Conservation (phyloP, 148 eudicot species). For the Nyssa sinensis region DNA sequence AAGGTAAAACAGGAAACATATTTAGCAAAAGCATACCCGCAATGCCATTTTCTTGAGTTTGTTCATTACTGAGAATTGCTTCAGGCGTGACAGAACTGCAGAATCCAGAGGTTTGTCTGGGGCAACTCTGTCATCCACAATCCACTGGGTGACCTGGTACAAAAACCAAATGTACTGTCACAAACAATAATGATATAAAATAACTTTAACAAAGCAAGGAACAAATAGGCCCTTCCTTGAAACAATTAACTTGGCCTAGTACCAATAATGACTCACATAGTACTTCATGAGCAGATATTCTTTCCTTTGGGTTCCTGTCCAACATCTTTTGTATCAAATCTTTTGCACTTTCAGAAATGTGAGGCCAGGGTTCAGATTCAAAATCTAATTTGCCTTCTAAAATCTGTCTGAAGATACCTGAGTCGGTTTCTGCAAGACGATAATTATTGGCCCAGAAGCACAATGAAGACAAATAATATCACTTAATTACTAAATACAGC, state of each 20-base stretch:
- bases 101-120: conserved; percentile 76
- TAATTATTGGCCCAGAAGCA: not conserved
- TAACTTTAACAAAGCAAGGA: not conserved
- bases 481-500: not conserved
- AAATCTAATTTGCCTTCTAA: conserved; percentile 75
- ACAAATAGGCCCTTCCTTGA: not conserved
- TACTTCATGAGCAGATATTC: conserved; percentile 69
- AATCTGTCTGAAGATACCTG: conserved; percentile 75
- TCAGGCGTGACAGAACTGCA: conserved; percentile 71
- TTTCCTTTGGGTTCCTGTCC: conserved; percentile 55
- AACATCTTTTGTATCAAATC: conserved; percentile 76
- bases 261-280: conserved; percentile 49
- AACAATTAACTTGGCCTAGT: not conserved
- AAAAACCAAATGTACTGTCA: not conserved
- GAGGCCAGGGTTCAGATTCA: conserved; percentile 73
- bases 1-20: not conserved
- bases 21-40: conserved; percentile 44
- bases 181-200: not conserved
- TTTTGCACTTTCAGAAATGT: conserved; percentile 68
- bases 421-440: conserved; percentile 55
- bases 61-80: conserved; percentile 80
- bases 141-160: conserved; percentile 77
- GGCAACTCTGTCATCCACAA: conserved; percentile 69
- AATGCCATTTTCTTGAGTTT: conserved; percentile 82
- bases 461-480: not conserved